Conservation (phyloP, 768 basidiomycete species). For the Lentinula sp. region DNA sequence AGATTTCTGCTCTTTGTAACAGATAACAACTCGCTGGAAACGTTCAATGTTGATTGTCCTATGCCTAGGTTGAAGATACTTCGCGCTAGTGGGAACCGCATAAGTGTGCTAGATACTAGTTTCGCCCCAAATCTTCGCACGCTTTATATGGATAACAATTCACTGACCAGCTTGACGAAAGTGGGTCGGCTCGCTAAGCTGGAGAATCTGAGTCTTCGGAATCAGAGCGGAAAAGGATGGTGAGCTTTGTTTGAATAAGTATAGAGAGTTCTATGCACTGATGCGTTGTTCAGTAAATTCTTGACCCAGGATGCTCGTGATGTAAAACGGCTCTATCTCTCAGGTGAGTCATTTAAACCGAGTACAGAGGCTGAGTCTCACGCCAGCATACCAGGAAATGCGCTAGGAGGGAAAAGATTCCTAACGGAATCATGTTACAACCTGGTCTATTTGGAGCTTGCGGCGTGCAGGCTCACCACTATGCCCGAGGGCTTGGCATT, state of each 20-base stretch:
- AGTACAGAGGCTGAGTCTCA: slow-evolving; percentile 7
- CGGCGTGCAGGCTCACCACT: slow-evolving; percentile 70
- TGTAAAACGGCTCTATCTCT: slow-evolving; percentile 91
- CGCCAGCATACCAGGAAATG: slow-evolving; percentile 52
- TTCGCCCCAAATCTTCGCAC: slow-evolving; percentile 72
- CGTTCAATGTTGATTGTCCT: slow-evolving; percentile 44
- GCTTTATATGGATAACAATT: slow-evolving; percentile 89
- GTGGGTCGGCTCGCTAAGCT: slow-evolving; percentile 59
- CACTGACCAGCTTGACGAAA: slow-evolving; percentile 43
- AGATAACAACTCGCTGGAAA: slow-evolving; percentile 70
- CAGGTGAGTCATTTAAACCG: slow-evolving; percentile 52
- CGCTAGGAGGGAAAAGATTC: slow-evolving; percentile 48
- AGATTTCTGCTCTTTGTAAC: slow-evolving; percentile 6
- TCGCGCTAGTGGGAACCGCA: slow-evolving; percentile 75
- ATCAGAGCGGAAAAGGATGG: slow-evolving; percentile 75
- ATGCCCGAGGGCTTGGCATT: slow-evolving; percentile 65
- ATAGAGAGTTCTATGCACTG: slow-evolving; percentile 8
- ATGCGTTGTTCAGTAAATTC: slow-evolving; percentile 26
- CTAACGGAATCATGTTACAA: slow-evolving; percentile 78
- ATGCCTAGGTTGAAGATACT: slow-evolving; percentile 78
- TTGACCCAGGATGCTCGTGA: slow-evolving; percentile 76
- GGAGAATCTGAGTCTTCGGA: slow-evolving; percentile 88
- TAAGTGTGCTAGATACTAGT: slow-evolving; percentile 59
- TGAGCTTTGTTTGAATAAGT: slow-evolving; percentile 34
- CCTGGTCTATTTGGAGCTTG: slow-evolving; percentile 87